Percentiles rank a stretch among this genome's conserved stretches.
phyloP scores from a whole-genome alignment of 2,329 filamentous ascomycete species.

The Proliferodiscus dingleyae region DNA sequence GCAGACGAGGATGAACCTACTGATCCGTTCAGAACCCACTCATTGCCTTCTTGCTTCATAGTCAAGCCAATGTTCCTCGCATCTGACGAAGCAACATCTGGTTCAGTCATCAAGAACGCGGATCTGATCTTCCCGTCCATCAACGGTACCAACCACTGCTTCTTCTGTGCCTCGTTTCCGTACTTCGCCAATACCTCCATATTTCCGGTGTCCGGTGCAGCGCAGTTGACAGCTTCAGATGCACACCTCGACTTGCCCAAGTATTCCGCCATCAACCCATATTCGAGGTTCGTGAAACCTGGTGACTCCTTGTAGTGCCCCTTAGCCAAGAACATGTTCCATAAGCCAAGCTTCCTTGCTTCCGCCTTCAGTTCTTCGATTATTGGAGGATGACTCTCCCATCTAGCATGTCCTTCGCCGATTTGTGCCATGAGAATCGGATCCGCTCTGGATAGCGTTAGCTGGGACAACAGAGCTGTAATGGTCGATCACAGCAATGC shows the following conservation, averaged over 20 bases:
- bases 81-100: conserved; percentile 81
- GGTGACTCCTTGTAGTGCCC: conserved; percentile 94
- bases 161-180: conserved; percentile 79
- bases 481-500: conserved; percentile 4
- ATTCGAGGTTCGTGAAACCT: conserved; percentile 92
- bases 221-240: conserved; percentile 83
- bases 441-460: conserved; percentile 56
- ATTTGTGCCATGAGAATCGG: conserved; percentile 75
- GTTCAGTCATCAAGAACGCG: conserved; percentile 92
- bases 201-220: conserved; percentile 88
- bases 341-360: conserved; percentile 77
- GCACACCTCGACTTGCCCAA: conserved; percentile 81
- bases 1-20: conserved; percentile 40
- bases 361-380: conserved; percentile 87
- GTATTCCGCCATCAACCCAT: conserved; percentile 95
- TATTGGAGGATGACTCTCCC: conserved; percentile 72
- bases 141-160: conserved; percentile 74
- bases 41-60: conserved; percentile 77
- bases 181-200: conserved; percentile 96
- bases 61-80: conserved; percentile 87
- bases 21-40: conserved; percentile 86
- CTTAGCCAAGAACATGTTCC: conserved; percentile 98
- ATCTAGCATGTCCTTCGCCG: conserved; percentile 68
- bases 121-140: conserved; percentile 82
- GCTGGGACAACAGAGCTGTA: not conserved